These are phyloP conservation scores for Hanseniaspora lindneri DNA, from an alignment of 805 yeast species.

Conservation along the genomic window DNA sequence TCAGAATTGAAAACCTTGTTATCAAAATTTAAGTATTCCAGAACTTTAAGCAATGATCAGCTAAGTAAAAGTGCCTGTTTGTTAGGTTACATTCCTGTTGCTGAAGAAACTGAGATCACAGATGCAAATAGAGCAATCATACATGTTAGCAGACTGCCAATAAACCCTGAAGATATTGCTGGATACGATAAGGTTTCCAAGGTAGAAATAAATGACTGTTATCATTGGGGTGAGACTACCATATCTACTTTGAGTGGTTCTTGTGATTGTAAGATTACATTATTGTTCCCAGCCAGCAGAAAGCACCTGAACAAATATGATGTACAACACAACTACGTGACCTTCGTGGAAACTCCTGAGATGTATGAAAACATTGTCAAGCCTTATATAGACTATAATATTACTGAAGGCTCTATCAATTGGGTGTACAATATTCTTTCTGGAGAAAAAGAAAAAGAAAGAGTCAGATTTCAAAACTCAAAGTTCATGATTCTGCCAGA, in stretches of 20 bases:
- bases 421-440: constrained; percentile 84
- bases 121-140: constrained; percentile 8
- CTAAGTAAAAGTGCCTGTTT: not conserved
- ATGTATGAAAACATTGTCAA: constrained; percentile 48
- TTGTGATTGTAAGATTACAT: constrained; percentile 48
- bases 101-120: not conserved
- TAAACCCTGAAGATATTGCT: not conserved
- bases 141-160: constrained; percentile 5
- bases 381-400: constrained; percentile 67
- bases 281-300: constrained; percentile 82
- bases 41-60: constrained; percentile 4
- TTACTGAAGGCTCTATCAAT: constrained; percentile 56
- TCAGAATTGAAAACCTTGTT: no score
- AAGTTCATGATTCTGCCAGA: constrained; percentile 72
- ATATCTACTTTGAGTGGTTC: constrained; percentile 21
- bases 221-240: constrained; percentile 62
- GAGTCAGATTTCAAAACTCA: constrained; percentile 54
- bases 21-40: constrained; percentile 2
- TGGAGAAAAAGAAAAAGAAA: constrained; percentile 73
- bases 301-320: constrained; percentile 69
- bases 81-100: constrained; percentile 2
- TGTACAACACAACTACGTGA: constrained; percentile 40
- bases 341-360: constrained; percentile 72
- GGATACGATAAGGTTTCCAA: not conserved
- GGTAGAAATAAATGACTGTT: constrained; percentile 53